phyloP scores from a whole-genome alignment of 495 filamentous ascomycete genomes.

The Hypoxylon fuscum region DNA sequence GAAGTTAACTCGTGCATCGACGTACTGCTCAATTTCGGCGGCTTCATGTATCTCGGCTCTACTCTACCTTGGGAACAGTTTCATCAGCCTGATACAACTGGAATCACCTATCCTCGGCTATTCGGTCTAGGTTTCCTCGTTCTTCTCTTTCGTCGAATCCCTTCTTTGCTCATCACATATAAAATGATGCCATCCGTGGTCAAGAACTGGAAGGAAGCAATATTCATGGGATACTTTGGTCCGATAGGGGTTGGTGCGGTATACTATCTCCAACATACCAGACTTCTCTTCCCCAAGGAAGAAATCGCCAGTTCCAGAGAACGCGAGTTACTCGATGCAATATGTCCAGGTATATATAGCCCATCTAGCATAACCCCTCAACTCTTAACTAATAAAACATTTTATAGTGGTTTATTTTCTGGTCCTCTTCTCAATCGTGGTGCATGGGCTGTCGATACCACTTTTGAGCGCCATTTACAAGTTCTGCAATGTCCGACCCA shows the following conservation, averaged over 20 bases:
- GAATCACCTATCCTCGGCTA: slow-evolving; percentile 68
- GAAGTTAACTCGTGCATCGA: slow-evolving; percentile 87
- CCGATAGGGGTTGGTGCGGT: slow-evolving; percentile 88
- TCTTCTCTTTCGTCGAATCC: slow-evolving; percentile 67
- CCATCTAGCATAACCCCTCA: slow-evolving; percentile 3
- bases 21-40: slow-evolving; percentile 72
- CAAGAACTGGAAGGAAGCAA: slow-evolving; percentile 67
- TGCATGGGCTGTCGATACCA: slow-evolving; percentile 67
- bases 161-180: slow-evolving; percentile 53
- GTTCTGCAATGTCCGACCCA: slow-evolving; percentile 52
- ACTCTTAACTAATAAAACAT: slow-evolving; percentile 27
- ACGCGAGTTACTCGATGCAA: slow-evolving; percentile 58
- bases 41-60: slow-evolving; percentile 89
- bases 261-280: slow-evolving; percentile 78
- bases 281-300: slow-evolving; percentile 61
- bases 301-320: slow-evolving; percentile 62
- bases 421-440: slow-evolving; percentile 65
- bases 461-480: slow-evolving; percentile 58
- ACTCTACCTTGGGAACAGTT: slow-evolving; percentile 76
- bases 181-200: slow-evolving; percentile 75
- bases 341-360: slow-evolving; percentile 49
- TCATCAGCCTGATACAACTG: slow-evolving; percentile 50
- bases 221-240: slow-evolving; percentile 89
- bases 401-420: slow-evolving; percentile 64
- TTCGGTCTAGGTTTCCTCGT: slow-evolving; percentile 78